Evolutionary conservation across 306 rosid species (phyloP).

Genomic region (Bauhinia variegata): DNA sequence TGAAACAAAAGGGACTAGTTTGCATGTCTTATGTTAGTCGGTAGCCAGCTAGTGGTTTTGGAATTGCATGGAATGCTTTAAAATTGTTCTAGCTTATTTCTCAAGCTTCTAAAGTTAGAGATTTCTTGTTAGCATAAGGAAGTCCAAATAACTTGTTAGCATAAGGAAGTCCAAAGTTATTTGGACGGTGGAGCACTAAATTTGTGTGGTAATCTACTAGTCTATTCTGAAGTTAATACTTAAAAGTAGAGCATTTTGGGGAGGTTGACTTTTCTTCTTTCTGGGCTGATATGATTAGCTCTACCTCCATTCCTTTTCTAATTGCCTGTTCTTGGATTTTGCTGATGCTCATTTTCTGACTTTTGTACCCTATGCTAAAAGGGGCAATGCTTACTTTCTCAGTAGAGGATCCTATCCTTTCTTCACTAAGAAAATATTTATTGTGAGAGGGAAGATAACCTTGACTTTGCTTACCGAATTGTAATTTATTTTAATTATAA

Average conservation of each 20-base stretch:
- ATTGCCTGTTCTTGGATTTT: slow-evolving; percentile 16
- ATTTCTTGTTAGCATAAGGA: background rate
- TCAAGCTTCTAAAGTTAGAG: slow-evolving; percentile 9
- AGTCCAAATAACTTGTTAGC: background rate
- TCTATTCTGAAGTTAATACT: no score
- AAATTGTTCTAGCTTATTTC: background rate
- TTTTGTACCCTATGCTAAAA: slow-evolving; percentile 7
- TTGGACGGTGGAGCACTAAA: background rate
- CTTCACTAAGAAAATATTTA: slow-evolving; percentile 17
- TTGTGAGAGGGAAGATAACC: slow-evolving; percentile 11
- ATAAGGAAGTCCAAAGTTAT: background rate
- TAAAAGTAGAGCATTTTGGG: no score
- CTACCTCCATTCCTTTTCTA: slow-evolving; percentile 2
- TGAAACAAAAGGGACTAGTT: background rate
- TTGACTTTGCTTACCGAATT: slow-evolving; percentile 29
- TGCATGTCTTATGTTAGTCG: background rate
- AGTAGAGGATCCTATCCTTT: slow-evolving; percentile 7
- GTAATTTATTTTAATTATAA: slow-evolving; percentile 22
- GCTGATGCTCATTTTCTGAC: slow-evolving; percentile 15
- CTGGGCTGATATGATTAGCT: background rate
- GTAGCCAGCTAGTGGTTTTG: slow-evolving; percentile 10
- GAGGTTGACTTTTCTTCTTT: slow-evolving; percentile 14
- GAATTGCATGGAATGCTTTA: background rate
- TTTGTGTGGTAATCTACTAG: no score
- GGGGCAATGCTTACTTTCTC: slow-evolving; percentile 17